These are phyloP conservation scores for Ascodesmis nigricans DNA, from an alignment of 495 filamentous ascomycete species.

Conservation along the genomic window DNA sequence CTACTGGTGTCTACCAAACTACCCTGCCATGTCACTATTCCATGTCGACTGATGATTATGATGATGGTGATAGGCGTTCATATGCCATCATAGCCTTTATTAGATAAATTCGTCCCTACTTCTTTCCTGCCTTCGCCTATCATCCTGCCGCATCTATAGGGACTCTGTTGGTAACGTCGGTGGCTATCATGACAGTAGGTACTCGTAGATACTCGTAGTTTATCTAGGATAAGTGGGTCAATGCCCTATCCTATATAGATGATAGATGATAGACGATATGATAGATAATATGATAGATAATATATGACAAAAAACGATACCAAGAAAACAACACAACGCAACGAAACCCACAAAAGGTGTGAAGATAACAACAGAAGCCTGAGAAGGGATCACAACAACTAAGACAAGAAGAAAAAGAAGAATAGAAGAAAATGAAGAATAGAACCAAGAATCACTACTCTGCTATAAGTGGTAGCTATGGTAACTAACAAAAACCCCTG, in stretches of 20 bases:
- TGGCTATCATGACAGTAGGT: neutral
- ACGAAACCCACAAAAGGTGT: neutral
- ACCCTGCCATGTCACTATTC: too few relatives aligned
- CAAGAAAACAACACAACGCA: neutral
- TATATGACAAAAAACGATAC: too few relatives aligned
- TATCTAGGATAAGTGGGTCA: neutral
- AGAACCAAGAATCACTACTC: slow-evolving; percentile 3
- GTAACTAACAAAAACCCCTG: too few relatives aligned
- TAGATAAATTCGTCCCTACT: too few relatives aligned
- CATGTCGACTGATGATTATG: too few relatives aligned
- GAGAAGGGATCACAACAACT: too few relatives aligned
- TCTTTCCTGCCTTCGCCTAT: too few relatives aligned
- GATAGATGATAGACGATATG: neutral
- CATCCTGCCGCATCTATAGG: neutral
- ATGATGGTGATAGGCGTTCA: too few relatives aligned
- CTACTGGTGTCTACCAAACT: neutral
- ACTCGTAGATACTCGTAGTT: neutral
- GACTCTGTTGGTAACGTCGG: neutral
- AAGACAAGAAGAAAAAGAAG: neutral
- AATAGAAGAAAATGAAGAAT: neutral
- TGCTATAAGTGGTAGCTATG: slow-evolving; percentile 6
- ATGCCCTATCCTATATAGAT: neutral
- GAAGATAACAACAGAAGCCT: neutral
- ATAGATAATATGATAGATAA: neutral
- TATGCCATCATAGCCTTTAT: too few relatives aligned